Evolutionary conservation across 2,329 filamentous ascomycete genomes (phyloP), one percentile per base, ranked within the genome.

Genomic region (Blastomyces emzantsi): DNA sequence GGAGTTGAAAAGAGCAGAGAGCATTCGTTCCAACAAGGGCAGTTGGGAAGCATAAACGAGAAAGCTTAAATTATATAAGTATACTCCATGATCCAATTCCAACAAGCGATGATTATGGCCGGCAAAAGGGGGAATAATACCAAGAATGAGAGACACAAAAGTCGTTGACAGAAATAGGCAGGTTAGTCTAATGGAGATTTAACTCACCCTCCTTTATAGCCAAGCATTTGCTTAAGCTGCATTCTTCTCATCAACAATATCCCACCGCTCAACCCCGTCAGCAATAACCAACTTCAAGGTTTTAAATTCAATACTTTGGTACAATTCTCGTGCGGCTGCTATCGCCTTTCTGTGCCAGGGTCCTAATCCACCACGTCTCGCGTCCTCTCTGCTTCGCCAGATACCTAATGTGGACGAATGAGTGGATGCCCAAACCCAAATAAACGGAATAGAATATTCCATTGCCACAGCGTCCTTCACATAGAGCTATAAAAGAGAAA

Each of bases 301-400:
- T 70, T 87, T 82, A 67, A 89, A 86, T 70, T 89, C 86, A 70
- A 92, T 90, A 64, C 80, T 80, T 83, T 88, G 73, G 66, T 82
- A 82, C 69, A 81, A 70, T 22, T 78, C 74, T 9, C 74, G 68
- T 8, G 79, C 83, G 6, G 81, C 82, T 25, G 68, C 73, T 60
- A 81, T 73, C 11, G 83, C 83, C 66, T 80, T 77, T 62, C 76
- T 77, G 73, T 86, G 84, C 80, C 83, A 85, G 13, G 82, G 82
- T 0, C 83, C 84, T 1, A 71, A 69, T 0, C 84, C 81, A 76
- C 88, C 75, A 75, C 83, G 76, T 81, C 89, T 76, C 79, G 83
- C 75, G 82, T 85, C 77, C 78, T 84, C 73, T 13, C 79, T 75
- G 80, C 83, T 75, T 77, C 86, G 74, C 85, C 84, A 80, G 77